Conservation (phyloP, 2,329 filamentous ascomycete species). For the Epichloe brachyelytri region DNA sequence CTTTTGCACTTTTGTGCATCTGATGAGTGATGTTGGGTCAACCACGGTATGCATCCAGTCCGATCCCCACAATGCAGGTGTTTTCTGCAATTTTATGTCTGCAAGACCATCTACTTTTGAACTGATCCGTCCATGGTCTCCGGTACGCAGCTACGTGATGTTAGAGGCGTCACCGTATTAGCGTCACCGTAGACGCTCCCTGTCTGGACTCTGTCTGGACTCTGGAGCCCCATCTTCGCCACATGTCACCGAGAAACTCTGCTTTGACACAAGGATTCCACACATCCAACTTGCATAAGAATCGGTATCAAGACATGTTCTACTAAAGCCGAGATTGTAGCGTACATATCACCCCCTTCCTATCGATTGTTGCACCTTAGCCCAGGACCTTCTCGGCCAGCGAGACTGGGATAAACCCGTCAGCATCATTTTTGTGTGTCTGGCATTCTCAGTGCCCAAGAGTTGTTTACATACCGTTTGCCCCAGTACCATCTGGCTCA, state of each 20-base stretch:
- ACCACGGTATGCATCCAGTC: not conserved
- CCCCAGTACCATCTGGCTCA: constrained; percentile 79
- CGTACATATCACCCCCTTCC: not conserved
- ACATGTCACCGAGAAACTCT: no score
- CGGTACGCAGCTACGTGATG: no score
- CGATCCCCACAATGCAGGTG: not conserved
- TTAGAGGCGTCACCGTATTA: no score
- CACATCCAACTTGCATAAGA: not conserved
- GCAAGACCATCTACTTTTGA: no score
- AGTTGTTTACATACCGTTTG: constrained; percentile 43
- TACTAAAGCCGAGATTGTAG: not conserved
- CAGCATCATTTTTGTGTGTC: not conserved
- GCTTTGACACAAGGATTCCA: no score
- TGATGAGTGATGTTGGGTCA: not conserved
- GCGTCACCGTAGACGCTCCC: no score
- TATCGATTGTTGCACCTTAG: constrained; percentile 3
- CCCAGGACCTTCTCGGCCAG: constrained; percentile 37
- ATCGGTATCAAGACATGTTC: not conserved
- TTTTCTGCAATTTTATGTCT: no score
- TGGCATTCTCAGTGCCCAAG: not conserved
- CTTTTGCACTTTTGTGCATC: no score
- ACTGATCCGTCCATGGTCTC: no score
- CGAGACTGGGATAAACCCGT: constrained; percentile 24
- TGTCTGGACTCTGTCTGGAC: no score
- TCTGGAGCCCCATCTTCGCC: no score